Base-by-base conservation (phyloP, 345 rosid species). In the Salix purpurea region DNA sequence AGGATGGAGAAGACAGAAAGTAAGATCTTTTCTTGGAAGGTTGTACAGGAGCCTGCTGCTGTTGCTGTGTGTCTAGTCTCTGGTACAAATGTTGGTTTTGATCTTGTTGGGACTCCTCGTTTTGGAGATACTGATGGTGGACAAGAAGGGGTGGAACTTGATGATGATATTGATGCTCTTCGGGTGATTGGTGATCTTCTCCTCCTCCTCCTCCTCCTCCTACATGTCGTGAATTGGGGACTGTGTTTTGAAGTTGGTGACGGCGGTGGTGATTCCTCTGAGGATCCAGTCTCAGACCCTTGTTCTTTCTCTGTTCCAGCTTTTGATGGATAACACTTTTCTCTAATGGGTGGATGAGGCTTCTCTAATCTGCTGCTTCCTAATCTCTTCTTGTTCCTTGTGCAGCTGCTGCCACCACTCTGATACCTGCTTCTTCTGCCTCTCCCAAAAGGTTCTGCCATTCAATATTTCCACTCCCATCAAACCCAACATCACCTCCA, bases 241-340 rank as follows among this genome's bases (percentile, higher is more conserved):
- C 52, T 70, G 32, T 65, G 42, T 8, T 50, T 2, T 64, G 74
- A 1, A 34, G 77, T 2, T 42, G 79, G 8, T 69, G 70, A 26
- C 44, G 70, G 37, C 34, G 82, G 68, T 70, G 87, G 65, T 83
- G 87, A 74, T 82, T 87, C 83, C 86, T 79, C 84, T 36, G 89
- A 75, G 90, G 85, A 86, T 88, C 91, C 91, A 88, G 91, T 83
- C 73, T 87, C 86, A 79, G 82, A 39, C 73, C 75, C 76, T 83
- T 60, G 72, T 80, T 77, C 69, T 82, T 82, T 74, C 75, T 80
- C 74, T 78, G 86, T 82, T 89, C 88, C 91, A 90, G 94, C 85
- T 88, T 86, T 86, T 76, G 76, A 80, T 58, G 70, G 76, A 79
- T 62, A 54, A 44, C 68, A 54, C 68, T 56, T 77, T 80, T 77